A percentile compares a stretch with the other conserved stretches of the same genome.
Conservation (phyloP, 2,329 filamentous ascomycete genomes). For the Chrysosphaeria jannelii region DNA sequence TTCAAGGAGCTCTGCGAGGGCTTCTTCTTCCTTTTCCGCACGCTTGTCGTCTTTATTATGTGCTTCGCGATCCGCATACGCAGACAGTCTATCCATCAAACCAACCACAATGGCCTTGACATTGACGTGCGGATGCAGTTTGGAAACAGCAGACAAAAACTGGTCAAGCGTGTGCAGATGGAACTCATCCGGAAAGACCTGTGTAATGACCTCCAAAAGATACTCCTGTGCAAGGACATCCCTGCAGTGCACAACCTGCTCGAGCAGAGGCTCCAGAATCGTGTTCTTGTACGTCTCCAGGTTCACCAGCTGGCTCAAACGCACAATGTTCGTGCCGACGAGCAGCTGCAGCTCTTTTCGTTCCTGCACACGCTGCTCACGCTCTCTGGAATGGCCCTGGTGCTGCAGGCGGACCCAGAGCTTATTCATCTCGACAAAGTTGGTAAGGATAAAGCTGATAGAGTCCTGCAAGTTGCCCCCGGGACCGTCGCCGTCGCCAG, state of each 20-base stretch:
- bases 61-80: constrained; percentile 76
- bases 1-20: constrained; percentile 47
- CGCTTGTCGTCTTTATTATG: constrained; percentile 39
- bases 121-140: constrained; percentile 87
- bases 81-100: constrained; percentile 82
- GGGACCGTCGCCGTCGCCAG: constrained; percentile 58
- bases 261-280: constrained; percentile 65
- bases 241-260: constrained; percentile 92
- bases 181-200: constrained; percentile 96
- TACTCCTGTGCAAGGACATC: constrained; percentile 96
- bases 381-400: constrained; percentile 82
- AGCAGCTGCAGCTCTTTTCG: constrained; percentile 82
- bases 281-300: constrained; percentile 76
- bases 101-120: constrained; percentile 96
- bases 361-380: constrained; percentile 80
- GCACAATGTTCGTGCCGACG: constrained; percentile 86
- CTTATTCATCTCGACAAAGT: constrained; percentile 99
- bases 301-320: constrained; percentile 84
- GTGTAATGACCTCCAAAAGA: constrained; percentile 87
- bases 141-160: constrained; percentile 72
- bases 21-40: constrained; percentile 51
- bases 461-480: constrained; percentile 92
- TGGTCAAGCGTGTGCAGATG: constrained; percentile 91
- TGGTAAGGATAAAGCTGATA: constrained; percentile 91
- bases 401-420: constrained; percentile 94